Conservation (phyloP, 805 yeast genomes). For the Candida manassasensis region DNA sequence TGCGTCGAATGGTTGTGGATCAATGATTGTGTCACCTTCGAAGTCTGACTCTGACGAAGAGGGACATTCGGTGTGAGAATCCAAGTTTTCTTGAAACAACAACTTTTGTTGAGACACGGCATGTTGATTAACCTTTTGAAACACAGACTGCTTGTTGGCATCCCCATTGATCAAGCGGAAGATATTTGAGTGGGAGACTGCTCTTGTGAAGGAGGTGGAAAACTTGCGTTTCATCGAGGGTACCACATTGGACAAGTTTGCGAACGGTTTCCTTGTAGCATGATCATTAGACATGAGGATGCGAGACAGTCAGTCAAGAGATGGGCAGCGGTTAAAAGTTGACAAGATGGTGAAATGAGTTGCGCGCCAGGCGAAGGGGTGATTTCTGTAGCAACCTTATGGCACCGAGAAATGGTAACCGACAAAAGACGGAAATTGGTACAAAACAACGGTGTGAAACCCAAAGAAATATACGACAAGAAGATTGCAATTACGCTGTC, state of each 20-base stretch:
- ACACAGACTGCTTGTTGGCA: not conserved
- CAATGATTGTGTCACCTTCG: not conserved
- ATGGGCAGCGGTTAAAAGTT: too few species aligned
- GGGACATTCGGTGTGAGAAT: not conserved
- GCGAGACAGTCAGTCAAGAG: too few species aligned
- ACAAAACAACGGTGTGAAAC: too few species aligned
- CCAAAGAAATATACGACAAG: too few species aligned
- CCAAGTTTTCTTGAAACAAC: not conserved
- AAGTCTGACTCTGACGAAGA: not conserved
- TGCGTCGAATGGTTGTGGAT: not conserved
- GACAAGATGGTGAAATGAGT: too few species aligned
- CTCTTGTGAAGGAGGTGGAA: not conserved
- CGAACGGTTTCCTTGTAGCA: not conserved
- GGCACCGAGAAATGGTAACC: too few species aligned
- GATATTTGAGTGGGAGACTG: not conserved
- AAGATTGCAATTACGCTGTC: too few species aligned
- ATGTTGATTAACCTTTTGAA: not conserved
- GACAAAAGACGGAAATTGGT: too few species aligned
- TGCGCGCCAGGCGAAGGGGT: too few species aligned
- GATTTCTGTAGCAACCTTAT: too few species aligned
- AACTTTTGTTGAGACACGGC: not conserved
- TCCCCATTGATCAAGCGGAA: not conserved
- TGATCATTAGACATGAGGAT: not conserved
- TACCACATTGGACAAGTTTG: not conserved
- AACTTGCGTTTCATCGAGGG: not conserved